A percentile compares a stretch with the other conserved stretches of the same genome.
Evolutionary conservation across 2,329 filamentous ascomycete genomes (phyloP).

Genomic region (Diaporthe helianthi): DNA sequence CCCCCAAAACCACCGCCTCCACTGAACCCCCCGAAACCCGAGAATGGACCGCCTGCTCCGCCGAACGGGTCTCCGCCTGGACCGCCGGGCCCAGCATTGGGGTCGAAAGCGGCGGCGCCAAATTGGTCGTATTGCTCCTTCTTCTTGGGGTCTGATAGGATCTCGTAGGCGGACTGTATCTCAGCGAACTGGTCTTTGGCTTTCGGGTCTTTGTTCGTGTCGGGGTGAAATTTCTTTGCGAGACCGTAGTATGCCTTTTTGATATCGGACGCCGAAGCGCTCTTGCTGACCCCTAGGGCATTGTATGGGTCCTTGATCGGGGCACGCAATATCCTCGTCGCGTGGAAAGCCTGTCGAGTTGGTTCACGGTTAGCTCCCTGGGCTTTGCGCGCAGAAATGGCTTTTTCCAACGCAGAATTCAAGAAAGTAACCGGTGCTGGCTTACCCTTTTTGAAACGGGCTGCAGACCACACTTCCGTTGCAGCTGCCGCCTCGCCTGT

Average conservation of each 20-base stretch:
- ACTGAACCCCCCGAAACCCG: constrained; percentile 61
- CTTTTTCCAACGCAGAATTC: neutral
- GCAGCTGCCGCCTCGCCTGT: constrained; percentile 30
- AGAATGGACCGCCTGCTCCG: constrained; percentile 70
- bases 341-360: constrained; percentile 61
- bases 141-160: constrained; percentile 92
- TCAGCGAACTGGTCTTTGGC: constrained; percentile 96
- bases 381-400: neutral
- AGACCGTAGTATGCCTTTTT: constrained; percentile 98
- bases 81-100: constrained; percentile 69
- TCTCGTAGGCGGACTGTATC: constrained; percentile 91
- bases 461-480: constrained; percentile 25
- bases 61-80: constrained; percentile 67
- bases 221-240: constrained; percentile 96
- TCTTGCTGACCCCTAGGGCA: constrained; percentile 82
- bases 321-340: constrained; percentile 58
- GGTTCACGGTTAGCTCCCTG: constrained; percentile 10
- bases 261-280: constrained; percentile 83
- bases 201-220: constrained; percentile 94
- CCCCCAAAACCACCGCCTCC: constrained; percentile 65
- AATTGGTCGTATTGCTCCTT: constrained; percentile 91
- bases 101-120: constrained; percentile 86
- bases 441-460: constrained; percentile 28
- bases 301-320: constrained; percentile 81
- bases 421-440: neutral